Base-by-base conservation (phyloP, 176 grass and related monocot genomes). In the Saccharum spontaneum region DNA sequence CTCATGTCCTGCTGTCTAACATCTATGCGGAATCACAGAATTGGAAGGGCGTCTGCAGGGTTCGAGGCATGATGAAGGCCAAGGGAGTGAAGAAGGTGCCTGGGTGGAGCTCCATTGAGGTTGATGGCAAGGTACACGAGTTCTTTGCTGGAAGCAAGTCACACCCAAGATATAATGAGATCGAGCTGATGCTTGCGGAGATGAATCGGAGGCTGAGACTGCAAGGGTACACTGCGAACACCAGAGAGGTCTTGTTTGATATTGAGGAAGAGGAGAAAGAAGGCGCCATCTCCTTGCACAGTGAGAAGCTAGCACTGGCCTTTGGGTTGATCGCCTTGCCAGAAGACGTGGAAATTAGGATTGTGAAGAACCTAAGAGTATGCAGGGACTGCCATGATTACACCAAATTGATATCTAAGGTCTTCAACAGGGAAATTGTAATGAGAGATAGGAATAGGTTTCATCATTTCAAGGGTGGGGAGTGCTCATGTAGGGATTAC, bases 261-360 rank as follows among this genome's bases (percentile, higher is more conserved):
- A 92, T 97, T 10, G 90, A 97, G 81, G 94, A 97, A 85, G 92
- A 97, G 71, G 94, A 97, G 83, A 94, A 94, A 85, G 92, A 97
- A 79, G 73, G 69, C 46, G 94, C 80, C 1, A 76, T 97, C 23
- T 80, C 87, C 76, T 89, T 87, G 88, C 92, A 97, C 13, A 92
- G 86, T 41, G 92, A 90, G 86, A 94, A 92, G 87, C 60, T 94
- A 38, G 90, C 90, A 30, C 83, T 97, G 69, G 92, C 94, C 20
- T 92, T 92, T 52, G 88, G 92, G 33, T 41, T 94, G 69, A 86
- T 92, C 39, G 59, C 5, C 1, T 67, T 90, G 37, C 87, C 87
- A n/a, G 82, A 93, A 75, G 77, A 79, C 17, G 39, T 31, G 5
- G 73, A 73, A 33, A 89, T 98, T 28, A 91, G 87, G 57, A 94